Evolutionary conservation across 2,329 filamentous ascomycete species (phyloP).

Genomic region (Clonostachys byssicola): DNA sequence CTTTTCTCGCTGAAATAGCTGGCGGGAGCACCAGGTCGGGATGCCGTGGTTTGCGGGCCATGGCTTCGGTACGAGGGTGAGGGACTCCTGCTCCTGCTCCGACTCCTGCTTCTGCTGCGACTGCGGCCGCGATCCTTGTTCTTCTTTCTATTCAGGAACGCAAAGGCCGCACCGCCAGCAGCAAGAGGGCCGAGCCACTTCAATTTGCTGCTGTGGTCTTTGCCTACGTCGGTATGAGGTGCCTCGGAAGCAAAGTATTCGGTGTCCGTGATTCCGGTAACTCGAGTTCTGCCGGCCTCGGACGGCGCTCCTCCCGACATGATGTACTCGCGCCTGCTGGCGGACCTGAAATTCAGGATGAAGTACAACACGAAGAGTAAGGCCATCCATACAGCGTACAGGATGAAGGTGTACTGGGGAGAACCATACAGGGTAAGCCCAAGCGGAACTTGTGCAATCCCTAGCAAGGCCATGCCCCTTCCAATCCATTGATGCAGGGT

Average conservation of each 20-base stretch:
- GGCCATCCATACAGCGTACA: conserved; percentile 77
- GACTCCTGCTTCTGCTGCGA: conserved; percentile 35
- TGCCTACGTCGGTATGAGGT: conserved; percentile 6
- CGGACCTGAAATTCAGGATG: conserved; percentile 66
- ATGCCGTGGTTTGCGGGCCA: conserved; percentile 46
- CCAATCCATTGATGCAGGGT: conserved; percentile 89
- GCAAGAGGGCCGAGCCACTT: conserved; percentile 49
- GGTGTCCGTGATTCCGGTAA: conserved; percentile 24
- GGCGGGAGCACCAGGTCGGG: conserved; percentile 49
- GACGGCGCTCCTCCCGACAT: conserved; percentile 57
- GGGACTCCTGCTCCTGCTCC: conserved; percentile 30
- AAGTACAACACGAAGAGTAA: conserved; percentile 75
- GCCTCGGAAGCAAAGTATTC: conserved; percentile 30
- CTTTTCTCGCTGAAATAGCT: conserved; percentile 63
- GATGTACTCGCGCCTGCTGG: conserved; percentile 50
- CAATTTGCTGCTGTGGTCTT: conserved; percentile 20
- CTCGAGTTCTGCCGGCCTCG: conserved; percentile 30
- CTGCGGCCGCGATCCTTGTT: conserved; percentile 33
- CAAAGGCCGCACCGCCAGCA: conserved; percentile 44
- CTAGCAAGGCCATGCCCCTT: conserved; percentile 71
- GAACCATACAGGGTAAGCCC: conserved; percentile 91
- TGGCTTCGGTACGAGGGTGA: conserved; percentile 30
- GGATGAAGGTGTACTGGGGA: conserved; percentile 76
- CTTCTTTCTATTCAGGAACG: conserved; percentile 34
- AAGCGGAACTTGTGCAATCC: conserved; percentile 81